A percentile compares a stretch with the other conserved stretches of the same genome.
Conservation (phyloP, 225 moss, liverwort and hornwort genomes). For the Ulota crispa region DNA sequence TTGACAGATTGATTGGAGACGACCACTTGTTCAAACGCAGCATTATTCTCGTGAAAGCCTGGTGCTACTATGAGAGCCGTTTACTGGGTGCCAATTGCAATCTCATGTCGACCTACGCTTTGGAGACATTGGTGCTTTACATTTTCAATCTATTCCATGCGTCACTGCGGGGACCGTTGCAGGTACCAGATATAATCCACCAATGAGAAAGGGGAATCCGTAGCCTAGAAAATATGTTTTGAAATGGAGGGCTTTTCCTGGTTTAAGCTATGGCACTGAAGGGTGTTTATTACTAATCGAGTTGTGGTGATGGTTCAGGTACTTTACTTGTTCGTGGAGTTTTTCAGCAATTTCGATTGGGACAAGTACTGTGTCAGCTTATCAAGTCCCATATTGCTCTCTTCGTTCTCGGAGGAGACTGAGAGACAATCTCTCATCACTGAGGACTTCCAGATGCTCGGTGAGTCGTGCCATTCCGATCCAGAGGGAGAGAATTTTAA, state of each 20-base stretch:
- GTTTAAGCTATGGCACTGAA: neutral
- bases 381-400: constrained; percentile 60
- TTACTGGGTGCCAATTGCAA: constrained; percentile 74
- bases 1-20: constrained; percentile 65
- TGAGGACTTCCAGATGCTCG: constrained; percentile 28
- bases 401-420: constrained; percentile 40
- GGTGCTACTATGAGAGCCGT: constrained; percentile 87
- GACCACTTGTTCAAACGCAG: constrained; percentile 84
- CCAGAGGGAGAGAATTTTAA: neutral
- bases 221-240: neutral
- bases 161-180: constrained; percentile 75
- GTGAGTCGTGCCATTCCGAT: constrained; percentile 35
- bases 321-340: constrained; percentile 75
- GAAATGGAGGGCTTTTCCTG: too few relatives aligned
- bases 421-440: neutral
- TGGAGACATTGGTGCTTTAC: constrained; percentile 87
- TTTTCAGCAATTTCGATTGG: constrained; percentile 91
- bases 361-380: constrained; percentile 72
- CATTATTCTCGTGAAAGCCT: constrained; percentile 85
- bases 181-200: constrained; percentile 12
- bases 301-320: constrained; percentile 51
- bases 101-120: constrained; percentile 81
- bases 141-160: constrained; percentile 77
- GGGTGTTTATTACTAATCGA: neutral
- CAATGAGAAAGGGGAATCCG: neutral